These are phyloP conservation scores for Bondarzewia mesenterica DNA, from an alignment of 1,284 basidiomycete genomes.

Conservation along the genomic window DNA sequence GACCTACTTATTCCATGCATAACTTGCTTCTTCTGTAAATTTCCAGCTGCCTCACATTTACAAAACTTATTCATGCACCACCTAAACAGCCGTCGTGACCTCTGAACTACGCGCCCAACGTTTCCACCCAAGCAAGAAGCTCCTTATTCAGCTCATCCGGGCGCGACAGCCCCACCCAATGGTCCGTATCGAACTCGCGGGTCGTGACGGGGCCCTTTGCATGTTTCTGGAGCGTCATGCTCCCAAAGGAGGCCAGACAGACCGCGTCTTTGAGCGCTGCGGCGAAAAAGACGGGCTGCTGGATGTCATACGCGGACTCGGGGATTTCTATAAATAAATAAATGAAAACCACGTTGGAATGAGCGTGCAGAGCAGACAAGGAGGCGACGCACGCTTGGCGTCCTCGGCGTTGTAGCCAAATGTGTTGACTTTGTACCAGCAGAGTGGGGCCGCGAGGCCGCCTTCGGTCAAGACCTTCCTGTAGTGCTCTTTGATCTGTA, in stretches of 20 bases:
- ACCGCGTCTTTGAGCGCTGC: conserved; percentile 17
- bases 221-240: conserved; percentile 12
- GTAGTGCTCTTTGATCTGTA: neutral
- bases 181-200: conserved; percentile 22
- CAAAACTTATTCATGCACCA: too few species aligned
- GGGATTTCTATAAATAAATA: conserved; percentile 11
- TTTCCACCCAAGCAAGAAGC: conserved; percentile 17
- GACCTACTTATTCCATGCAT: too few species aligned
- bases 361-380: neutral
- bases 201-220: conserved; percentile 13
- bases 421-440: conserved; percentile 22
- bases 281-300: conserved; percentile 17
- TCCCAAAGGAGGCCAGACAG: conserved; percentile 13
- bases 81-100: too few species aligned
- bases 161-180: conserved; percentile 23
- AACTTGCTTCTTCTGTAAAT: too few species aligned
- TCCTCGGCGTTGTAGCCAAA: conserved; percentile 16
- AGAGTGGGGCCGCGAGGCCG: conserved; percentile 17
- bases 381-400: conserved; percentile 15
- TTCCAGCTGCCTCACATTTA: too few species aligned
- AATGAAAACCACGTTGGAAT: neutral
- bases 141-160: conserved; percentile 19
- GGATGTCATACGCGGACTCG: conserved; percentile 9
- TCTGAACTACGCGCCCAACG: too few species aligned
- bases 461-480: conserved; percentile 11